Base-by-base conservation (phyloP, 768 basidiomycete genomes). In the Amanita molliuscula region DNA sequence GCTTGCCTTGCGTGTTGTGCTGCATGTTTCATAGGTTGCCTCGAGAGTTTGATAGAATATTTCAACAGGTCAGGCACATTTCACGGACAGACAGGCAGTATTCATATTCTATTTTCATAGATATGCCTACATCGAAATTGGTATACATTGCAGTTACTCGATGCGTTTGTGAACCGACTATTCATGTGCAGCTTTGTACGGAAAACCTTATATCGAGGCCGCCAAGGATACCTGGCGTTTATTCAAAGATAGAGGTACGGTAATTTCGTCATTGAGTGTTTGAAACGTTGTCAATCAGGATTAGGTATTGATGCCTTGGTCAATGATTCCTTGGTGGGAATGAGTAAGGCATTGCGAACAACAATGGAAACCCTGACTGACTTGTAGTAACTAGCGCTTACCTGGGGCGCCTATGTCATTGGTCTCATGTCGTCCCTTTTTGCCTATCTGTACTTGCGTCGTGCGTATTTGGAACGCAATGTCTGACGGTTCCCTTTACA, bases 81-180 rank as follows among this genome's bases (percentile, higher is more conserved):
- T 16, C 25, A 37, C n/a, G n/a, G 33, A 26, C 16, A 9, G 38
- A 26, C 4, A 11, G 11, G 23, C 42, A 25, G 13, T 23, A 31
- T 38, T 34, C 48, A 36, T 46, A 40, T 41, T 26, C 18, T 2
- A 20, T 36, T 29, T 50, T 34, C 20, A 11, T 26, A 79, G 81
- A 74, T 88, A 89, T 64, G 80, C 83, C 21, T 88, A 84, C 57
- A 88, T 90, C 56, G 85, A 91, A 61, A 90, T 91, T 43, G 81
- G 81, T 83, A 56, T 35, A 69, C 23, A 18, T 29, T 31, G 29
- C 50, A 28, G 18, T 2, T 44, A 9, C 41, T 23, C 16, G 10
- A 5, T n/a, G 41, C 43, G 31, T 42, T 21, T 6, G 18, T 28
- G 23, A 13, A 44, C 50, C 44, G 25, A 42, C 31, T 26, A 26